These are phyloP conservation scores for Lojkania enalia DNA, from an alignment of 2,329 filamentous ascomycete species.

Conservation along the genomic window DNA sequence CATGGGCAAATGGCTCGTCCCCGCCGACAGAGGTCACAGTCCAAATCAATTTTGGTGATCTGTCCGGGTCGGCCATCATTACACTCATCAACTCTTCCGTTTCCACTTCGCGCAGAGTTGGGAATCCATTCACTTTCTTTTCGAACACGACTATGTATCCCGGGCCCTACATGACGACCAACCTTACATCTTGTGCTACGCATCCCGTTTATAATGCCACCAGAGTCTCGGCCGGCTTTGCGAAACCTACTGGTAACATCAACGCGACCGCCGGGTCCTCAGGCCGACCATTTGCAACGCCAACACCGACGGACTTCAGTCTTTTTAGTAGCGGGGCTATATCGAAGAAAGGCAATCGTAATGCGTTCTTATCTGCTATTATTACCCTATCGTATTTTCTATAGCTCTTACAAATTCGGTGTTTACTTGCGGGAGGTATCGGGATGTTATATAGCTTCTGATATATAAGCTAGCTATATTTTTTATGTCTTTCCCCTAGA, in stretches of 20 bases:
- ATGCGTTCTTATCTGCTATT: conserved; percentile 1
- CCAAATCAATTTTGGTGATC: conserved; percentile 1
- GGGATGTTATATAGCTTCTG: background rate
- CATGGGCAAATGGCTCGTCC: conserved; percentile 1
- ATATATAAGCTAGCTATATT: background rate
- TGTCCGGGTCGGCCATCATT: background rate
- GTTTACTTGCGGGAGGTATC: background rate
- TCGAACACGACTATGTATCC: conserved; percentile 1
- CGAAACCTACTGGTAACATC: conserved; percentile 1
- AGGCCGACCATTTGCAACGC: background rate
- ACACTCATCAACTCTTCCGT: background rate
- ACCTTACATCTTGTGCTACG: background rate
- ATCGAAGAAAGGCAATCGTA: conserved; percentile 1
- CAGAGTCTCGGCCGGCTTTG: background rate
- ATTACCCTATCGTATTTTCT: conserved; percentile 1
- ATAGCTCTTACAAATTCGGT: conserved; percentile 1
- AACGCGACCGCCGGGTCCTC: background rate
- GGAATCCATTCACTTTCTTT: conserved; percentile 1
- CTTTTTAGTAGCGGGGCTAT: conserved; percentile 2
- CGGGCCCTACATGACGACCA: background rate
- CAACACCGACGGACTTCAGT: background rate
- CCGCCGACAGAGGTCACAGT: conserved; percentile 1
- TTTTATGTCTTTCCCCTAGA: background rate
- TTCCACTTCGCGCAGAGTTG: background rate
- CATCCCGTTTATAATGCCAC: conserved; percentile 1